These are phyloP conservation scores for Cordyceps cicadae DNA, from an alignment of 2,329 filamentous ascomycete species.

Conservation along the genomic window DNA sequence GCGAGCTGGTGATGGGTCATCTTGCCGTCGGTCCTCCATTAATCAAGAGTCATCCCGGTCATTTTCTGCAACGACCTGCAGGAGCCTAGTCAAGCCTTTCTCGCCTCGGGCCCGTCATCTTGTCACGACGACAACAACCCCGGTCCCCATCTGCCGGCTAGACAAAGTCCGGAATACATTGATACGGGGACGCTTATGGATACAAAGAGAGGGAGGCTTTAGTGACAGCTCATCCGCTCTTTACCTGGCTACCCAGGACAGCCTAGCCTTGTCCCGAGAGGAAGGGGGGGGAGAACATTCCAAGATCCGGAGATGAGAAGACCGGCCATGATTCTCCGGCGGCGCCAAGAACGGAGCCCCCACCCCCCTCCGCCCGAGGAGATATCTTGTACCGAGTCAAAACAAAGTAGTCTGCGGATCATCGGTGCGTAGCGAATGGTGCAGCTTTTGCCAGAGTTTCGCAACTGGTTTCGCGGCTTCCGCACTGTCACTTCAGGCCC, in stretches of 20 bases:
- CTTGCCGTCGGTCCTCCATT: not conserved
- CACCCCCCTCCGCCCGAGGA: no score
- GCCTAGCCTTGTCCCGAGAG: not conserved
- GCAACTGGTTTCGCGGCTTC: not conserved
- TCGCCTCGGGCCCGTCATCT: not conserved
- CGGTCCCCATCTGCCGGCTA: not conserved
- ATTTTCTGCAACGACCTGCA: not conserved
- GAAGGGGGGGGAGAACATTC: not conserved
- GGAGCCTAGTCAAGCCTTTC: no score
- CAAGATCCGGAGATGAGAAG: not conserved
- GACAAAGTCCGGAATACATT: no score
- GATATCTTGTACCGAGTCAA: not conserved
- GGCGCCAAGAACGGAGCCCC: not conserved
- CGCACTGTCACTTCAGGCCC: not conserved
- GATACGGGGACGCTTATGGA: not conserved
- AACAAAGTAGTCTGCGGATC: not conserved
- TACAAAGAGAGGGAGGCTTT: not conserved
- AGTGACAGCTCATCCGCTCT: not conserved
- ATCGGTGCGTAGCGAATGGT: not conserved
- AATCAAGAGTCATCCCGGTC: not conserved
- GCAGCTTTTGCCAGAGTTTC: not conserved
- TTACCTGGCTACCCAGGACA: not conserved
- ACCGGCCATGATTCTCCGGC: not conserved
- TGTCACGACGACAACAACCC: not conserved
- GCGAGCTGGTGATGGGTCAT: not conserved